A percentile compares a stretch with the other conserved stretches of the same genome.
These are phyloP conservation scores for Hypoxylon sp. DNA, from an alignment of 2,329 filamentous ascomycete genomes.

Conservation along the genomic window DNA sequence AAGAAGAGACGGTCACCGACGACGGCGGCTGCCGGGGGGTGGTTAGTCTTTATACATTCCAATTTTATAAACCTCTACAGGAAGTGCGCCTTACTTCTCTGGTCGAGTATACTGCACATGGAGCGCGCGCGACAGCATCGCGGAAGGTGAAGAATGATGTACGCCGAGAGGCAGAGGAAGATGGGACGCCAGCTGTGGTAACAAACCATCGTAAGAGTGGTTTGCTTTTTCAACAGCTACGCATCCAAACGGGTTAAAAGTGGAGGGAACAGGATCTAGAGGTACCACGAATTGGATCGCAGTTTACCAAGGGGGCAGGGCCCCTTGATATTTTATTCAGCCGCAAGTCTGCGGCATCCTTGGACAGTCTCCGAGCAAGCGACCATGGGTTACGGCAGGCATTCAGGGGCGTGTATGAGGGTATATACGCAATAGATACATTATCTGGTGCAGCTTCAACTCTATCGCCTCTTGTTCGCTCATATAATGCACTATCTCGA, in stretches of 20 bases:
- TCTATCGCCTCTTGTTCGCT: no score
- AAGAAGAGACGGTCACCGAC: slow-evolving; percentile 39
- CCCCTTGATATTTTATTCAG: background rate
- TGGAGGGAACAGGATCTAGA: background rate
- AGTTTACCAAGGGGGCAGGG: background rate
- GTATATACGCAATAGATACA: no score
- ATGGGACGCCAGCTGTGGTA: background rate
- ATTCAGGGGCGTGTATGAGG: no score
- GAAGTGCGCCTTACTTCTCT: slow-evolving; percentile 35
- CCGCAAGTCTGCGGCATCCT: background rate
- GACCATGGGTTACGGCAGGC: background rate
- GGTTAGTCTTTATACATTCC: no score
- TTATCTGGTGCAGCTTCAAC: no score
- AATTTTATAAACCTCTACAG: no score
- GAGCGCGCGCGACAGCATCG: slow-evolving; percentile 16
- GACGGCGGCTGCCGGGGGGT: slow-evolving; percentile 27
- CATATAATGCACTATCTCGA: no score
- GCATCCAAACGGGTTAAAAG: background rate
- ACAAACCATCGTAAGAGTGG: background rate
- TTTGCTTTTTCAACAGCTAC: background rate
- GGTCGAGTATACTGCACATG: slow-evolving; percentile 33
- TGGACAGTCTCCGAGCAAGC: background rate
- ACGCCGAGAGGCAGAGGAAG: background rate
- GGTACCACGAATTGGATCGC: background rate
- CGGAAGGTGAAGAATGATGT: background rate